Conservation (phyloP, 2,329 filamentous ascomycete species). For the Triangularia setosa region DNA sequence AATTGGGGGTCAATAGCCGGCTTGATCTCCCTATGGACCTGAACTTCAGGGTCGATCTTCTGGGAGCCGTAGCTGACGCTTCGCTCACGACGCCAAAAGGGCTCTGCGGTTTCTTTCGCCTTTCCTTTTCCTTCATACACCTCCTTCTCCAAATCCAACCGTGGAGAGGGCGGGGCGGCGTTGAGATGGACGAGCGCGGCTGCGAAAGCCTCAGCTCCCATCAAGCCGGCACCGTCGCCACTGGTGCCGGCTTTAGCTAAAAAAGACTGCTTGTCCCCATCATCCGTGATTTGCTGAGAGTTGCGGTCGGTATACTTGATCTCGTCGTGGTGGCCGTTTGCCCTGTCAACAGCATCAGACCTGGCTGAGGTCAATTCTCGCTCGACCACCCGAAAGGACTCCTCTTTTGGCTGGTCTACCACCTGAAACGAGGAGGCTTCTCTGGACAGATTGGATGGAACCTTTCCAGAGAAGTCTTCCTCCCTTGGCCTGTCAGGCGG, state of each 20-base stretch:
- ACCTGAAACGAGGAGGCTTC: conserved; percentile 32
- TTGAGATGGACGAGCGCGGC: conserved; percentile 29
- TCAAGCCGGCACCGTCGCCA: conserved; percentile 65
- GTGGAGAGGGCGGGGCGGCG: conserved; percentile 37
- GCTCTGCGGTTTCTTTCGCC: background rate
- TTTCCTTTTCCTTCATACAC: conserved; percentile 18
- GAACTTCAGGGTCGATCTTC: conserved; percentile 54
- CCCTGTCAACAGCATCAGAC: conserved; percentile 41
- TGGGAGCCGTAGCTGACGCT: conserved; percentile 33
- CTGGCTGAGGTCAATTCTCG: conserved; percentile 48
- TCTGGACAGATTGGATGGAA: background rate
- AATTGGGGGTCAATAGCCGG: conserved; percentile 64
- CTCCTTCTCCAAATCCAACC: too few relatives aligned
- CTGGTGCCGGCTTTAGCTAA: conserved; percentile 68
- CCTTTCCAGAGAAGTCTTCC: conserved; percentile 27
- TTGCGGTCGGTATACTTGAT: conserved; percentile 34
- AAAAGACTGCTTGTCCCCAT: conserved; percentile 54
- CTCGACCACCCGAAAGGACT: conserved; percentile 36
- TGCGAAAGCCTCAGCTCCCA: conserved; percentile 45
- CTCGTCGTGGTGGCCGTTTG: conserved; percentile 41
- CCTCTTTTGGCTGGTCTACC: conserved; percentile 5
- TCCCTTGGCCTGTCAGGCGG: conserved; percentile 35
- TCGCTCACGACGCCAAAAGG: conserved; percentile 10
- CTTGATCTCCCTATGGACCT: conserved; percentile 51
- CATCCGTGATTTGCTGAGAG: conserved; percentile 14